Evolutionary conservation across 805 yeast species (phyloP).

Genomic region (Candida glaebosa): DNA sequence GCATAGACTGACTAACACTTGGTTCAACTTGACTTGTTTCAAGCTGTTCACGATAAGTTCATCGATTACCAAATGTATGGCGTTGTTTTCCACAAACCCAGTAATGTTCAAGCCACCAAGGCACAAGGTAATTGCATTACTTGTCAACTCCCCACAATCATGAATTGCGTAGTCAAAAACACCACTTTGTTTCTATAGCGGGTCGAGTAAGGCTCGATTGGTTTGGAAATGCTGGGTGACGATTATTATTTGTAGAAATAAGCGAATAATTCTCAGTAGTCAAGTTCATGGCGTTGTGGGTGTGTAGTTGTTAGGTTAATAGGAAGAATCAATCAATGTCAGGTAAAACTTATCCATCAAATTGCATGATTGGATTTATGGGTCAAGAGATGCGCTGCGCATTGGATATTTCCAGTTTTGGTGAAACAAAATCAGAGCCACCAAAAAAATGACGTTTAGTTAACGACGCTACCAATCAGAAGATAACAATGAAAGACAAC

Average conservation of each 20-base stretch:
- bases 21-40: not conserved
- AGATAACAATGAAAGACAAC: no score
- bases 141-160: no score
- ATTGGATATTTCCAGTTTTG: not conserved
- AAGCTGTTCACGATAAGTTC: not conserved
- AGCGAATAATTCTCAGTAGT: not conserved
- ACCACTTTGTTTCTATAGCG: slow-evolving; percentile 19
- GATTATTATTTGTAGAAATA: not conserved
- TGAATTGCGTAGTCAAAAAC: slow-evolving; percentile 28
- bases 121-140: not conserved
- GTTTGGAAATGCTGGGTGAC: not conserved
- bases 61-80: not conserved
- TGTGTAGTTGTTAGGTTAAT: not conserved
- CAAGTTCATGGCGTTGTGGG: not conserved
- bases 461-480: no score
- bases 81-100: not conserved
- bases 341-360: no score
- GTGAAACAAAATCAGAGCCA: no score
- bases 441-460: no score
- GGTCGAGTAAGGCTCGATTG: slow-evolving; percentile 3
- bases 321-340: no score
- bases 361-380: not conserved
- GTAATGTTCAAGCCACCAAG: not conserved
- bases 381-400: not conserved
- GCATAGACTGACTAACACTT: not conserved